Evolutionary conservation across 2,329 filamentous ascomycete species (phyloP).

Genomic region (Colletotrichum viniferum): DNA sequence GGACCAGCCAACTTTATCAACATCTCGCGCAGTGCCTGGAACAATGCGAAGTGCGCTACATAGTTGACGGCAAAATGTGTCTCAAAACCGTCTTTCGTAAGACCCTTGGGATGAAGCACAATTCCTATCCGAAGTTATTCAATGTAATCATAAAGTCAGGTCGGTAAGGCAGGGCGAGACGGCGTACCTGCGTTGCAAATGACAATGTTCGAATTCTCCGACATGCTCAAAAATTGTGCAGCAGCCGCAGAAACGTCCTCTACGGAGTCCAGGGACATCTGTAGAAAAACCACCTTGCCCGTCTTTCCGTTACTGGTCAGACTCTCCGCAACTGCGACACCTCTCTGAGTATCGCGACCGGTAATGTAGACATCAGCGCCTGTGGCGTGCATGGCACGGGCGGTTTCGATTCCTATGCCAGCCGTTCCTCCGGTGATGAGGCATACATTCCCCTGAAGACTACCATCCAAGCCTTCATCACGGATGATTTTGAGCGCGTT

Average conservation of each 20-base stretch:
- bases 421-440: slow-evolving; percentile 46
- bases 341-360: slow-evolving; percentile 39
- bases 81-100: slow-evolving; percentile 28
- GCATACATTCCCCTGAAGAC: slow-evolving; percentile 36
- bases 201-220: not conserved
- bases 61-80: slow-evolving; percentile 57
- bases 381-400: slow-evolving; percentile 43
- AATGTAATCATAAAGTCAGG: not conserved
- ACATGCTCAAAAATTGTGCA: not conserved
- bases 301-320: not conserved
- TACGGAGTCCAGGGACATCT: not conserved
- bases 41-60: slow-evolving; percentile 58
- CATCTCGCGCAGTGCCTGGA: slow-evolving; percentile 49
- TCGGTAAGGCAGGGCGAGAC: not conserved
- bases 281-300: not conserved
- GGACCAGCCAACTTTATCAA: slow-evolving; percentile 32
- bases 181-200: not conserved
- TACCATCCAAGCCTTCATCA: slow-evolving; percentile 32
- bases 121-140: not conserved
- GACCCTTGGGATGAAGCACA: slow-evolving; percentile 18
- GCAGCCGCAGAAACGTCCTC: not conserved
- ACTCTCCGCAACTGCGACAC: slow-evolving; percentile 21
- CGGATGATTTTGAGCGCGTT: slow-evolving; percentile 39
- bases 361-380: slow-evolving; percentile 49
- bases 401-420: slow-evolving; percentile 48